These are phyloP conservation scores for Curvularia spicifera DNA, from an alignment of 2,329 filamentous ascomycete genomes.

Conservation along the genomic window DNA sequence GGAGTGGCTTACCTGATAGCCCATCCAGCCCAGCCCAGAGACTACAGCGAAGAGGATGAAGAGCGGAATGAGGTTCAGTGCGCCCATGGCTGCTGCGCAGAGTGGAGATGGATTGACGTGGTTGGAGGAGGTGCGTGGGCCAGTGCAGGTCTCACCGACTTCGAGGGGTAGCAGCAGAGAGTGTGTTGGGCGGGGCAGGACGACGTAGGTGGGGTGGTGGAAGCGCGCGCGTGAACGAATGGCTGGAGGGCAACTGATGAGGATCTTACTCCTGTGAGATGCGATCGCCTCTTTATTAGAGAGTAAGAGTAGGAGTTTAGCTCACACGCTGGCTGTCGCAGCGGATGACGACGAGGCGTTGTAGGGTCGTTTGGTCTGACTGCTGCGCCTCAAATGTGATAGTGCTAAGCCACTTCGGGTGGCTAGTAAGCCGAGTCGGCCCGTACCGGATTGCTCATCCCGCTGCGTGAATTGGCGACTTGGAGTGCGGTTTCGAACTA, in stretches of 20 bases:
- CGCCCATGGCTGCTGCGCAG: conserved; percentile 39
- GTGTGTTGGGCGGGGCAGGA: not conserved
- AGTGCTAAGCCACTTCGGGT: conserved; percentile 24
- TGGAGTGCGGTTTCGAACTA: not conserved
- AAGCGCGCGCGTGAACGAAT: not conserved
- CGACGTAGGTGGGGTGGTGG: not conserved
- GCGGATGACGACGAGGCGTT: not conserved
- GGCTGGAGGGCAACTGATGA: not conserved
- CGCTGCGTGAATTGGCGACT: not conserved
- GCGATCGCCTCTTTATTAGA: not conserved
- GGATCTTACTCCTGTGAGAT: not conserved
- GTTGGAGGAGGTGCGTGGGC: not conserved
- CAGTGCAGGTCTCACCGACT: not conserved
- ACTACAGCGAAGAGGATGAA: conserved; percentile 67
- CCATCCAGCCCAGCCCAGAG: conserved; percentile 66
- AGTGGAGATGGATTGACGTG: conserved; percentile 13
- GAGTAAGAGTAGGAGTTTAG: not conserved
- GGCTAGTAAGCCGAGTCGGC: conserved; percentile 16
- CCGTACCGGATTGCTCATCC: conserved; percentile 4
- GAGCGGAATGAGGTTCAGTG: conserved; percentile 67
- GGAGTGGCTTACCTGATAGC: conserved; percentile 62
- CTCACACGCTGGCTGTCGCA: not conserved
- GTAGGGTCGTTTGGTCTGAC: not conserved
- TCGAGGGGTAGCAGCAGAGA: not conserved
- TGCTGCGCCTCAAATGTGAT: conserved; percentile 13